These are phyloP conservation scores for Linanthus parryae DNA, from an alignment of 148 eudicot genomes.

Conservation along the genomic window DNA sequence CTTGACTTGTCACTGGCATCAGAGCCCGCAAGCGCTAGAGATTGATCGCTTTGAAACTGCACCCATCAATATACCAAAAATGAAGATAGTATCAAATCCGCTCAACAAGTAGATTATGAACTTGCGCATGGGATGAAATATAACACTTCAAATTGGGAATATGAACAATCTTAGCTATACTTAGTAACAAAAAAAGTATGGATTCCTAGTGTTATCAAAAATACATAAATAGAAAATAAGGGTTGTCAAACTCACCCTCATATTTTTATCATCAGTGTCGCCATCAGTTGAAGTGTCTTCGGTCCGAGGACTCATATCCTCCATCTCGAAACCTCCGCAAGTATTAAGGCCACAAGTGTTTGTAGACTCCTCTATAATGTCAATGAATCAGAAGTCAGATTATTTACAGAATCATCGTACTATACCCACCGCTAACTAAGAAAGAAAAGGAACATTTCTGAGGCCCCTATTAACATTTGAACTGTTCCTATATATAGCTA, in stretches of 20 bases:
- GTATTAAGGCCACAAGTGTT: background rate
- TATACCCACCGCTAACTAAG: too few species aligned
- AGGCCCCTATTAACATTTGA: background rate
- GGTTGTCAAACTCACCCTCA: constrained; percentile 23
- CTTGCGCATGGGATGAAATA: too few species aligned
- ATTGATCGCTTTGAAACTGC: constrained; percentile 26
- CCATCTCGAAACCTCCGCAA: constrained; percentile 25
- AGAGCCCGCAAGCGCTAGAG: constrained; percentile 20
- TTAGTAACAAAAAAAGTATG: background rate
- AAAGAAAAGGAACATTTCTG: background rate
- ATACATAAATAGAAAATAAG: background rate
- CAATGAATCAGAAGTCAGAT: background rate
- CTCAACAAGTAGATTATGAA: too few species aligned
- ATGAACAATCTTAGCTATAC: background rate
- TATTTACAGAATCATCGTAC: background rate
- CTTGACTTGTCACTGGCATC: constrained; percentile 41
- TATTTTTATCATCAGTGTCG: constrained; percentile 44
- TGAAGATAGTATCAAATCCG: too few species aligned
- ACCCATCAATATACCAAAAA: too few species aligned
- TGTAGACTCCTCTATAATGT: constrained; percentile 5
- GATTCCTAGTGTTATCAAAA: background rate
- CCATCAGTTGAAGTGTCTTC: constrained; percentile 53
- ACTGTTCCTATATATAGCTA: too few species aligned
- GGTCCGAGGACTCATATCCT: constrained; percentile 42
- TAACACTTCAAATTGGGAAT: background rate